Base-by-base conservation (phyloP, 345 rosid genomes). In the Eucalyptus albens region DNA sequence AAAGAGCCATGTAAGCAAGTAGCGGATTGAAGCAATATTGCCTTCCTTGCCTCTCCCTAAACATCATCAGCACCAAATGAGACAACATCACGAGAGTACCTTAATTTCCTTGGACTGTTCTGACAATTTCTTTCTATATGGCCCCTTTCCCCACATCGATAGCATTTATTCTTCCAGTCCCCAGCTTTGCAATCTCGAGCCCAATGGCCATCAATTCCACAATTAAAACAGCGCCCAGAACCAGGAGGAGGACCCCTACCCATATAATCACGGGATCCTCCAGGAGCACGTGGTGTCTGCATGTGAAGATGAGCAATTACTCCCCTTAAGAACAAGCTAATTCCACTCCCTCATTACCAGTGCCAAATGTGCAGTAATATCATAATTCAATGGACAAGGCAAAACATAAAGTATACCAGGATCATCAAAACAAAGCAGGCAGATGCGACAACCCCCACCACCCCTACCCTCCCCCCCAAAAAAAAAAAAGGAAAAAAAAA, bases 131-230 rank as follows among this genome's bases (percentile, higher is more conserved):
- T 93, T 91, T 97, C 99, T 87, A 97, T 95, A 92, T 97, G 99
- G 59, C 99, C 99, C 87, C 99, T 91, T 91, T 96, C 99, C 31
- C 99, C 99, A 92, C 99, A 97, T 82, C 99, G 97, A 88, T 97
- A 97, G 90, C 99, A 97, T 91, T 96, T 97, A 90, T 97, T 97
- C 92, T 97, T 97, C 98, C 99, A 96, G 92, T 97, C 99, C 49
- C 99, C 99, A 87, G 98, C 98, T 87, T 95, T 97, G 94, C 99
- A 97, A 92, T 97, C 99, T 77, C 99, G 92, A 87, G 99, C 99
- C 99, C 99, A 96, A 44, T 97, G 99, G 29, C 99, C 99, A 94
- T 97, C 99, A 87, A 97, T 94, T 67, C 99, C 99, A 89, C 99
- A 97, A 19, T 97, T 97, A 86, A 97, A 97, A 90, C 99, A 97